Conservation (phyloP, 106 monocot genomes). For the Acorus calamus region DNA sequence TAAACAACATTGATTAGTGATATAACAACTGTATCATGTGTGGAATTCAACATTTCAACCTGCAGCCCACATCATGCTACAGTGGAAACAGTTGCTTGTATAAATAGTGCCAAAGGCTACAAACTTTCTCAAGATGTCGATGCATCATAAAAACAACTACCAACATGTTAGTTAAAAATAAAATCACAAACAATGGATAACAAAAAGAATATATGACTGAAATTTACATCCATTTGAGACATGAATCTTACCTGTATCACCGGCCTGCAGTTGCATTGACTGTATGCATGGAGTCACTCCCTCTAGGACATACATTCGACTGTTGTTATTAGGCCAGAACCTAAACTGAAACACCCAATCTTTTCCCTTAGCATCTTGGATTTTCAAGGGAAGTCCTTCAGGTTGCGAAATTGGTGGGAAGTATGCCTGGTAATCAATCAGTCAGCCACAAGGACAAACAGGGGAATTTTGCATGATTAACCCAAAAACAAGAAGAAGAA, state of each 20-base stretch:
- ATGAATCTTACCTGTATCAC: conserved; percentile 71
- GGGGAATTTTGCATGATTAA: neutral
- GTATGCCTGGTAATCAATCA: conserved; percentile 54
- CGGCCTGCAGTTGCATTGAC: conserved; percentile 91
- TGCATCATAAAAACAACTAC: too few species aligned
- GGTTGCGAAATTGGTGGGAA: conserved; percentile 97
- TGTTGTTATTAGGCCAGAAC: conserved; percentile 97
- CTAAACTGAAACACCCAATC: conserved; percentile 96
- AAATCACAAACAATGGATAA: too few species aligned
- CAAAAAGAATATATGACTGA: too few species aligned
- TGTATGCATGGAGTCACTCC: conserved; percentile 98
- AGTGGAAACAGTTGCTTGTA: too few species aligned
- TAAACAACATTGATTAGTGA: neutral
- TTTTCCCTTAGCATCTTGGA: conserved; percentile 88
- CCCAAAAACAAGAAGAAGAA: too few species aligned
- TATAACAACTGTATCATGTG: neutral
- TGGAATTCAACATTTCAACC: too few species aligned
- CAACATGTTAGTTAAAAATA: too few species aligned
- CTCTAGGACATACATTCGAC: conserved; percentile 96
- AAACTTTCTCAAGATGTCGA: too few species aligned
- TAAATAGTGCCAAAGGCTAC: too few species aligned
- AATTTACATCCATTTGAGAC: too few species aligned
- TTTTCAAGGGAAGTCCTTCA: conserved; percentile 84
- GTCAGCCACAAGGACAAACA: neutral
- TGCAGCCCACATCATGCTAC: too few species aligned